Evolutionary conservation across 768 basidiomycete genomes (phyloP), one percentile per base, ranked within the genome.

Genomic region (Kwoniella botswanensis): DNA sequence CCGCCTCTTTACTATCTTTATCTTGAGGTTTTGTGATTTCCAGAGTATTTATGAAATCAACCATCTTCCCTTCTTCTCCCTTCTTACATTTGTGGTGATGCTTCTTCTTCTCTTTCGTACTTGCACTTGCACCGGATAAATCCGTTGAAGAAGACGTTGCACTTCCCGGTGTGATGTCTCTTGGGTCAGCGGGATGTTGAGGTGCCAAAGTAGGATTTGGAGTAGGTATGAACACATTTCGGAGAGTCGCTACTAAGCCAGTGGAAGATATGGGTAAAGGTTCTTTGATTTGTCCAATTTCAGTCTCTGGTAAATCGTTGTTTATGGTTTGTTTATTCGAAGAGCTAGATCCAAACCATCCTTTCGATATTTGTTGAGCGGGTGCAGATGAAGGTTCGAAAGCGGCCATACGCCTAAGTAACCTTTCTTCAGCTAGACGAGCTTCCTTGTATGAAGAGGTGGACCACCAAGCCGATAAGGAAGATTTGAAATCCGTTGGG

Each of bases 161-260:
- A 21, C 72, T 72, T 18, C 12, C 26, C 3, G 50, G 50, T 11
- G 63, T 61, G 2, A 22, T 21, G 11, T 65, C 56, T 17, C 70
- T 12, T 17, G 72, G 74, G 71, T 80, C 77, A 52, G 74, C 79
- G 9, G 79, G 79, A 70, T 78, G 75, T 22, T 55, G 41, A 29
- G 79, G 79, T 2, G 79, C 79, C 4, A 67, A 53, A 17, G 69
- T 57, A 5, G 77, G 77, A 63, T 80, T 68, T 0, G 79, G 79
- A 5, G 79, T 76, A 10, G 73, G 73, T n/a, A 80, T 78, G 46
- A 80, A 80, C n/a, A 80, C 79, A 54, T 80, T 78, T 66, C 74
- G 35, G 4, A 80, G 46, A 15, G 75, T 80, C 3, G 79, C 77
- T 24, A 78, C 71, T 10, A 80, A 60, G 12, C 74, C 72, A n/a